phyloP scores from a whole-genome alignment of 2,329 filamentous ascomycete genomes.

The Malbranchea cinnamomea region DNA sequence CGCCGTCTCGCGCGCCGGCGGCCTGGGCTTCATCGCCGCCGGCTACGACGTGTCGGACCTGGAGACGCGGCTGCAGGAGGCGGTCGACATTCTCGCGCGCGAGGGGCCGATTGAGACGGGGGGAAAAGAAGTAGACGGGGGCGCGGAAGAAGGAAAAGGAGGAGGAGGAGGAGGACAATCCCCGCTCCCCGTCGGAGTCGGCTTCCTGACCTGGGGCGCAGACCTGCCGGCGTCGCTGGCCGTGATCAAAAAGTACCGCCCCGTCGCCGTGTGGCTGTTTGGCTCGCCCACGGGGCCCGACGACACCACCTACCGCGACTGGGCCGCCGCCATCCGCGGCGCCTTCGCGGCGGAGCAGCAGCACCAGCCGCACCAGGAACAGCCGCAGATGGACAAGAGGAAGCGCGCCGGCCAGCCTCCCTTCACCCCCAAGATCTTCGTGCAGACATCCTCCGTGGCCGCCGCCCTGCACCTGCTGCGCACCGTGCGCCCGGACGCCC shows the following conservation, averaged over 20 bases:
- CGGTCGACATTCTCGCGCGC: slow-evolving; percentile 8
- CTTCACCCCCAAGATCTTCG: background rate
- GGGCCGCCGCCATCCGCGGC: slow-evolving; percentile 27
- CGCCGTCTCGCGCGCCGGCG: slow-evolving; percentile 42
- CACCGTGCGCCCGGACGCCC: slow-evolving; percentile 29
- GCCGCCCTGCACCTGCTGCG: too few species aligned
- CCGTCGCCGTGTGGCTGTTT: slow-evolving; percentile 28
- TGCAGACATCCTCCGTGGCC: background rate
- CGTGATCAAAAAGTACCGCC: slow-evolving; percentile 18
- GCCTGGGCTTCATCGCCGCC: slow-evolving; percentile 41
- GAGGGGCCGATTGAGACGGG: too few species aligned
- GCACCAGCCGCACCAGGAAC: slow-evolving; percentile 40
- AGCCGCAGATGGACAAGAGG: slow-evolving; percentile 33
- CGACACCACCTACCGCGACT: slow-evolving; percentile 18
- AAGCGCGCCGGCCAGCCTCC: slow-evolving; percentile 15
- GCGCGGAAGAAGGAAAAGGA: too few species aligned
- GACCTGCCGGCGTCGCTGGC: slow-evolving; percentile 16
- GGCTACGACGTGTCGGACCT: slow-evolving; percentile 33
- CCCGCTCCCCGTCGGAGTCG: slow-evolving; percentile 25
- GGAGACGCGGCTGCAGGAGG: slow-evolving; percentile 17
- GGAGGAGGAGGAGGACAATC: too few species aligned
- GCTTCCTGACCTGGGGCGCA: slow-evolving; percentile 26
- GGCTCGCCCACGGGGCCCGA: slow-evolving; percentile 17
- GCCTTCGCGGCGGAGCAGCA: slow-evolving; percentile 23
- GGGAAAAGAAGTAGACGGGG: too few species aligned